Evolutionary conservation across 805 yeast genomes (phyloP).

Genomic region (Limtongozyma cylindracea): DNA sequence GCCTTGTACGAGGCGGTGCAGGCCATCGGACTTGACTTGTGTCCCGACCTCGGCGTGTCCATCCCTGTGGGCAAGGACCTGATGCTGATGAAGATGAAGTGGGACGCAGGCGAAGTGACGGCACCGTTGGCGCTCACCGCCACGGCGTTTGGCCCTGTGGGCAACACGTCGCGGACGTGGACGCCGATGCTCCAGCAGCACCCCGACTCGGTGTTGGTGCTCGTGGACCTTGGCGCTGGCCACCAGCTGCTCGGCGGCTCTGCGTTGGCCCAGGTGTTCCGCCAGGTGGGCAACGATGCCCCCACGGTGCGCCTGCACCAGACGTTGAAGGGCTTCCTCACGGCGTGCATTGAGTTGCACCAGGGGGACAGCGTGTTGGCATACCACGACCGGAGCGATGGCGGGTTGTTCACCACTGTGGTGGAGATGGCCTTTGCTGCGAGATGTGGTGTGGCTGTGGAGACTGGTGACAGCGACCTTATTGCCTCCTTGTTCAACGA

Average conservation of each 20-base stretch:
- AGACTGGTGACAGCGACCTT: conserved; percentile 13
- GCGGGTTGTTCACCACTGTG: conserved; percentile 72
- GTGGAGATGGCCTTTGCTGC: conserved; percentile 96
- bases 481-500: conserved; percentile 58
- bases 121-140: conserved; percentile 85
- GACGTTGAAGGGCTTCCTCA: conserved; percentile 43
- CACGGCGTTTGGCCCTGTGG: conserved; percentile 81
- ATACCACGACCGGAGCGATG: conserved; percentile 92
- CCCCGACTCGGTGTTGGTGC: conserved; percentile 39
- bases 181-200: conserved; percentile 47
- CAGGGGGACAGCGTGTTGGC: conserved; percentile 40
- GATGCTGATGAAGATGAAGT: conserved; percentile 97
- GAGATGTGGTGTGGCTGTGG: conserved; percentile 54
- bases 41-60: conserved; percentile 77
- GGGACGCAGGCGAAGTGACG: conserved; percentile 81
- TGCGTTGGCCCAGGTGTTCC: conserved; percentile 82
- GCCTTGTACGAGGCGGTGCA: conserved; percentile 91
- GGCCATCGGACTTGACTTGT: conserved; percentile 82
- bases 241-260: conserved; percentile 67
- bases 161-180: conserved; percentile 77
- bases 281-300: conserved; percentile 57
- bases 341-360: conserved; percentile 51
- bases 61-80: conserved; percentile 98
- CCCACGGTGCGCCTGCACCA: conserved; percentile 61
- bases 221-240: conserved; percentile 53